Base-by-base conservation (phyloP, 2,329 filamentous ascomycete genomes). In the Passalora sequoiae region DNA sequence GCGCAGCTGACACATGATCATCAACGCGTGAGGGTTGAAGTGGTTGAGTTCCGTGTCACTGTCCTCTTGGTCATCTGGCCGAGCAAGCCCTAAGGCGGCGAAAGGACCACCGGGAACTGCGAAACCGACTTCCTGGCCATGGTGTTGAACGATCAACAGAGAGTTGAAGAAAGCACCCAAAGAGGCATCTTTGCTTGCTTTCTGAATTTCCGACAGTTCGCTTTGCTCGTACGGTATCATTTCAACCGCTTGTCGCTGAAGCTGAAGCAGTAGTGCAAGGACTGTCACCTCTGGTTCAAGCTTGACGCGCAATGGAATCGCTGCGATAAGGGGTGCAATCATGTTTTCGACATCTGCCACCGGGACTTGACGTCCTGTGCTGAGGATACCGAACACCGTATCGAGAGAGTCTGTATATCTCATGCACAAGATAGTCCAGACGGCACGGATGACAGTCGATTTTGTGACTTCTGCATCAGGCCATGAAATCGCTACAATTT, bases 151-250 rank as follows among this genome's bases (percentile, higher is more conserved):
- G 19, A 44, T 36, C 1, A 44, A 21, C 24, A 38, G 9, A 4
- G 42, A 24, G 13, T 39, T 32, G 28, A 39, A 44, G 3, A 15
- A 10, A 54, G 76, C 80, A 2, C 76, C 76, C 46, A 76, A 67
- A 6, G 73, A 66, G 3, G 73, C 71, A 45, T 79, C 76, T 1
- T 70, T 64, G 54, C 74, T 77, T 9, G 68, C 56, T 9, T 58
- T 56, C 24, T 60, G 59, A 31, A 69, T 67, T 15, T 65, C 57
- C 8, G 63, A 60, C 20, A 67, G 50, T 5, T 66, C 66, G 30
- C 59, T 49, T 21, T 69, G 66, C 44, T 69, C 61, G 27, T 16
- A 49, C 21, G 19, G 25, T 29, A 24, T 43, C 38, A 20, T 43
- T 4, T 13, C 25, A 28, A 27, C 21, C 16, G 25, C 36, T 25